Conservation (phyloP, 305 asterid genomes). For the Withania somnifera region DNA sequence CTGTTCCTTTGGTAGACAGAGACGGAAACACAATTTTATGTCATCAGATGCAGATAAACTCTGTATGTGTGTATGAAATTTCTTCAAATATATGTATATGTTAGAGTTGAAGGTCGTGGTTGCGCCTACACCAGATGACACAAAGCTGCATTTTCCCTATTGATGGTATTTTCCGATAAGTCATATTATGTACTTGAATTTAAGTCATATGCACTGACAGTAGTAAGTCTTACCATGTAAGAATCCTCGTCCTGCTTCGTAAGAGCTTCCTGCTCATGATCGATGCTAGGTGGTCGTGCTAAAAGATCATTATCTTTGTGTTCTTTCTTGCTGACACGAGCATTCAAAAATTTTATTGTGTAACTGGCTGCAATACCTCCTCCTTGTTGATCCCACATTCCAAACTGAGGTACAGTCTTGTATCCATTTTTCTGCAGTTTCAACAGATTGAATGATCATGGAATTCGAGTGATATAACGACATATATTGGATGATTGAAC, state of each 20-base stretch:
- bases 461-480: background rate
- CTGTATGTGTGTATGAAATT: background rate
- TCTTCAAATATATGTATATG: background rate
- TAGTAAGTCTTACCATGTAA: background rate
- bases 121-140: no score
- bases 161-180: background rate
- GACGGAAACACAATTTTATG: background rate
- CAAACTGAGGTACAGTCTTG: slow-evolving; percentile 3
- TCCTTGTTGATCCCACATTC: slow-evolving; percentile 1
- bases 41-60: background rate
- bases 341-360: background rate
- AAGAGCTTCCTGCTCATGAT: background rate
- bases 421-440: slow-evolving; percentile 6
- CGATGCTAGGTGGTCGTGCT: background rate
- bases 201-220: background rate
- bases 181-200: background rate
- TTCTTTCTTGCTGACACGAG: background rate
- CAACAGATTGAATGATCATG: background rate
- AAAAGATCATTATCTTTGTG: slow-evolving; percentile 2
- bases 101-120: no score
- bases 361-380: background rate
- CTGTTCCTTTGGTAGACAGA: background rate
- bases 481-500: background rate
- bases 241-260: background rate
- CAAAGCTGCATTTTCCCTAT: background rate